A percentile compares a stretch with the other conserved stretches of the same genome.
Conservation (phyloP, 495 filamentous ascomycete genomes). For the Xylaria longipes region DNA sequence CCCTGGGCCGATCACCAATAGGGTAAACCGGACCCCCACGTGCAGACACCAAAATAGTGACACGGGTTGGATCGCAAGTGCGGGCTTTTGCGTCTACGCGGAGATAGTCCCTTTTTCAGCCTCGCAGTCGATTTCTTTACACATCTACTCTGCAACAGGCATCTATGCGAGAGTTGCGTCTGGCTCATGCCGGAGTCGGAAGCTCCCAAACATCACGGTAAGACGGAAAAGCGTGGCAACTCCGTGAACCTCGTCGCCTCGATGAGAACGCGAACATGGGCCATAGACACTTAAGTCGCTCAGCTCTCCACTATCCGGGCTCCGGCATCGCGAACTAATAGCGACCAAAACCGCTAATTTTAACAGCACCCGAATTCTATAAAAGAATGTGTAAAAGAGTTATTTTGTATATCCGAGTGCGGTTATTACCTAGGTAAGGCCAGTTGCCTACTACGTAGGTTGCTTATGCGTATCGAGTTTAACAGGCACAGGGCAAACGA, state of each 20-base stretch:
- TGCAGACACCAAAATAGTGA: neutral
- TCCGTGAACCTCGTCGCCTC: neutral
- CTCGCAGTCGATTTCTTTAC: neutral
- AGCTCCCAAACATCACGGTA: slow-evolving; percentile 15
- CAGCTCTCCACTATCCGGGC: neutral
- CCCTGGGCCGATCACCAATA: neutral
- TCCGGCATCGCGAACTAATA: neutral
- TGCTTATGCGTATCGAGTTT: too few relatives aligned
- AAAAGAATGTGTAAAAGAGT: neutral
- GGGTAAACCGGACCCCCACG: slow-evolving; percentile 13
- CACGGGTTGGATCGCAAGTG: neutral
- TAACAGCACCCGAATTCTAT: neutral
- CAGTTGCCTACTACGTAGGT: too few relatives aligned
- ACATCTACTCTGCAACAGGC: neutral
- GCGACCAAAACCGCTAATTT: neutral
- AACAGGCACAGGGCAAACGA: neutral
- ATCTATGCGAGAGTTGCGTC: slow-evolving; percentile 24
- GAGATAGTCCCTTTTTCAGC: slow-evolving; percentile 7
- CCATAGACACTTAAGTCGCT: neutral
- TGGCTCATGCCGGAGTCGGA: slow-evolving; percentile 14
- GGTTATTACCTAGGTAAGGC: neutral
- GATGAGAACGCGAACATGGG: slow-evolving; percentile 1
- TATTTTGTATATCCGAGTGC: neutral
- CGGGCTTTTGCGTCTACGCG: slow-evolving; percentile 6
- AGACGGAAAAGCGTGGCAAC: slow-evolving; percentile 18